phyloP scores from a whole-genome alignment of 306 rosid genomes.

The Oxytropis ochrocephala region DNA sequence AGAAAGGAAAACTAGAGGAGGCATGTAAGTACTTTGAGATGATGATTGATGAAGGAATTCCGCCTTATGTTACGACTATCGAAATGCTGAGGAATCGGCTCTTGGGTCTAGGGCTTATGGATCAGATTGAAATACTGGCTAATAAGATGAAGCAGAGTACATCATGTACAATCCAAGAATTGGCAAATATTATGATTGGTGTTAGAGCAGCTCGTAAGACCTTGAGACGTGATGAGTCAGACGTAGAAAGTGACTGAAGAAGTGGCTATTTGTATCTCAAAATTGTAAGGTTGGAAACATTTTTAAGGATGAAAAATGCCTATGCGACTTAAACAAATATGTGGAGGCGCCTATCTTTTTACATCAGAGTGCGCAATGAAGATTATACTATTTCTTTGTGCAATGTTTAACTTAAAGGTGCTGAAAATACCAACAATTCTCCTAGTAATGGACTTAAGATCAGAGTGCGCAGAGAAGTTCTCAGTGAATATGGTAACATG shows the following conservation, averaged over 20 bases:
- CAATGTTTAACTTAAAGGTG: background rate
- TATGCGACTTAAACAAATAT: background rate
- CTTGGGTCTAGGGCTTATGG: slow-evolving; percentile 50
- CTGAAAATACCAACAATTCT: background rate
- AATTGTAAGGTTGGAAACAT: background rate
- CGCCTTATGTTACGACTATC: slow-evolving; percentile 62
- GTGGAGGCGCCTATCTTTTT: background rate
- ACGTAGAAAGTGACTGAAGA: slow-evolving; percentile 52
- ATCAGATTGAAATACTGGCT: slow-evolving; percentile 52
- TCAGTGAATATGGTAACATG: slow-evolving; percentile 59
- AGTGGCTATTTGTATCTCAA: background rate
- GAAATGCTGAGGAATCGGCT: slow-evolving; percentile 63
- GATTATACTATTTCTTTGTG: background rate
- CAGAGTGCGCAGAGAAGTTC: slow-evolving; percentile 49
- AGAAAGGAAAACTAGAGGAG: slow-evolving; percentile 75
- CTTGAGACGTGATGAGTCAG: slow-evolving; percentile 31
- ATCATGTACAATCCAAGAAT: slow-evolving; percentile 59
- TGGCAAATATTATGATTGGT: slow-evolving; percentile 47
- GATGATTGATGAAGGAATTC: slow-evolving; percentile 92
- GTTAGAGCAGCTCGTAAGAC: slow-evolving; percentile 20
- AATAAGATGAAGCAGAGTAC: slow-evolving; percentile 68
- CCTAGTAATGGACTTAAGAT: too few species aligned
- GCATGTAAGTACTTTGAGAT: slow-evolving; percentile 76
- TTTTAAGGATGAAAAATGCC: background rate
- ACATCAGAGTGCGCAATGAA: background rate